phyloP scores from a whole-genome alignment of 1,284 basidiomycete species.

The Trichosporon sp. region DNA sequence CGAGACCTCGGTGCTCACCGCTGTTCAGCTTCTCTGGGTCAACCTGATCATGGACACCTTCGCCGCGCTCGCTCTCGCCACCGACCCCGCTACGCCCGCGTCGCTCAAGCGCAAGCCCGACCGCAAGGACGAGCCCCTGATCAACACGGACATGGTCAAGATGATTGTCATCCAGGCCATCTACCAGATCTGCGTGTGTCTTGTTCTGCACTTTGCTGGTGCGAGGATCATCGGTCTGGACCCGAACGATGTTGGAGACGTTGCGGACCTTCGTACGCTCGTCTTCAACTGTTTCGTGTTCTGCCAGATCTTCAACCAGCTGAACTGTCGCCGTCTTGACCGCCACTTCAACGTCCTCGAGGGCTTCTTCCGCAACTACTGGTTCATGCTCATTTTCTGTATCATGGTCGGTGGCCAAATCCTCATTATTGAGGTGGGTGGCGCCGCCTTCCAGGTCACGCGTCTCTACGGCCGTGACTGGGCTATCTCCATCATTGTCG shows the following conservation, averaged over 20 bases:
- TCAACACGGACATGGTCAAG: slow-evolving; percentile 89
- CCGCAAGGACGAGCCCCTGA: slow-evolving; percentile 77
- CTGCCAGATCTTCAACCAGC: slow-evolving; percentile 88
- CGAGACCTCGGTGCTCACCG: slow-evolving; percentile 81
- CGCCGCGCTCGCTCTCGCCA: slow-evolving; percentile 92
- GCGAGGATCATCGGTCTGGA: slow-evolving; percentile 63
- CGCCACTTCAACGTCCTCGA: slow-evolving; percentile 83
- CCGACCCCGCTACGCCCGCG: slow-evolving; percentile 79
- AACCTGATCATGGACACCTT: slow-evolving; percentile 89
- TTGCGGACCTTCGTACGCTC: slow-evolving; percentile 68
- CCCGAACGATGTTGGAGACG: slow-evolving; percentile 38
- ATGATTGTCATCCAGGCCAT: slow-evolving; percentile 86
- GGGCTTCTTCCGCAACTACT: slow-evolving; percentile 73
- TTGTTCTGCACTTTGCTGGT: slow-evolving; percentile 87
- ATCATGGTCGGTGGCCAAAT: slow-evolving; percentile 81
- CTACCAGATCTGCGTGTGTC: slow-evolving; percentile 79
- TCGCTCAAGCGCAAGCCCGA: slow-evolving; percentile 88
- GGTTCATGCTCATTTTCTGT: slow-evolving; percentile 80
- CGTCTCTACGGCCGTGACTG: slow-evolving; percentile 75
- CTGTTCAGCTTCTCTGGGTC: slow-evolving; percentile 86
- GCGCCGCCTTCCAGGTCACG: slow-evolving; percentile 86
- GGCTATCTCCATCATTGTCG: slow-evolving; percentile 81
- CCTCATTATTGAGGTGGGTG: slow-evolving; percentile 86
- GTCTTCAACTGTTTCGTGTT: slow-evolving; percentile 98
- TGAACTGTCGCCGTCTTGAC: slow-evolving; percentile 86